These are phyloP conservation scores for Millerozyma miso DNA, from an alignment of 805 yeast genomes.

Conservation along the genomic window DNA sequence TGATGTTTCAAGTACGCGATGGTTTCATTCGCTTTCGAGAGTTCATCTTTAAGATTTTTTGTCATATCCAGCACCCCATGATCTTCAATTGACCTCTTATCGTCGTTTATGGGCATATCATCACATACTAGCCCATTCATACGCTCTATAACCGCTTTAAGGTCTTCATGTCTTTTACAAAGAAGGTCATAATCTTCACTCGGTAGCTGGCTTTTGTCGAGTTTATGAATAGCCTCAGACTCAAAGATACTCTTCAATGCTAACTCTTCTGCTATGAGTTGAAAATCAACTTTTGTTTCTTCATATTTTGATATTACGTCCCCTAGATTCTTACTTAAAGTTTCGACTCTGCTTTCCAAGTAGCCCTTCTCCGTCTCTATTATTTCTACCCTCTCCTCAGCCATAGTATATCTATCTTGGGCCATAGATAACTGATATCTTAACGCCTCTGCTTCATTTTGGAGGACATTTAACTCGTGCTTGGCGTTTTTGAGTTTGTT, in stretches of 20 bases:
- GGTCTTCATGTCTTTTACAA: neutral
- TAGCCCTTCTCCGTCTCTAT: constrained; percentile 42
- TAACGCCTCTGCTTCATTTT: constrained; percentile 13
- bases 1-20: constrained; percentile 26
- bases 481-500: constrained; percentile 35
- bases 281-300: constrained; percentile 25
- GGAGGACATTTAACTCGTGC: constrained; percentile 20
- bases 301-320: constrained; percentile 25
- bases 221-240: neutral
- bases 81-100: neutral
- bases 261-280: constrained; percentile 31
- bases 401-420: constrained; percentile 1
- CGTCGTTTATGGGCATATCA: neutral
- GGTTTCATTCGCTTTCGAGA: constrained; percentile 17
- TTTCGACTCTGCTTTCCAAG: constrained; percentile 29
- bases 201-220: neutral
- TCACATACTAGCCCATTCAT: neutral
- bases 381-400: constrained; percentile 26
- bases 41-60: neutral
- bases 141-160: neutral
- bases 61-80: neutral
- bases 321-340: constrained; percentile 20
- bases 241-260: constrained; percentile 21
- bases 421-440: constrained; percentile 8
- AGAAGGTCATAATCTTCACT: neutral